phyloP scores from a whole-genome alignment of 208 protist species.

The Trypanosoma theileri region DNA sequence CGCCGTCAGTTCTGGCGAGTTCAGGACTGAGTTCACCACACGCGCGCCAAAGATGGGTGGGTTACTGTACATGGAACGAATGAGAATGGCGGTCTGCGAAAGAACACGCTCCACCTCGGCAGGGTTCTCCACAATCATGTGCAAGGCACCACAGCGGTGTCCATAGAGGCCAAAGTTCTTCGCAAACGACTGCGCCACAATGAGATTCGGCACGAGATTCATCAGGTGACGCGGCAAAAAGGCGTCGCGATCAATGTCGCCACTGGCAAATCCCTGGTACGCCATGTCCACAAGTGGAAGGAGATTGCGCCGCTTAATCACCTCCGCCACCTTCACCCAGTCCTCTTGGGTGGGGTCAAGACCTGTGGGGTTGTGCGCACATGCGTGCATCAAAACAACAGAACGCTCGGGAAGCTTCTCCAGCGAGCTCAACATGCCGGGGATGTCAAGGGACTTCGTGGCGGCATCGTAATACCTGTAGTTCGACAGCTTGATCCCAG shows the following conservation, averaged over 20 bases:
- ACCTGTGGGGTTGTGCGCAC: slow-evolving; percentile 98
- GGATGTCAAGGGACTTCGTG: slow-evolving; percentile 63
- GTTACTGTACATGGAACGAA: slow-evolving; percentile 95
- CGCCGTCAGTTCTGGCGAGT: slow-evolving; percentile 53
- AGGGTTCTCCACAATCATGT: slow-evolving; percentile 61
- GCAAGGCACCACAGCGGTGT: slow-evolving; percentile 93
- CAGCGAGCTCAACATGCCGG: slow-evolving; percentile 70
- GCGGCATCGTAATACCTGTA: slow-evolving; percentile 81
- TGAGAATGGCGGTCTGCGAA: slow-evolving; percentile 92
- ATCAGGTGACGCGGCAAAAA: slow-evolving; percentile 66
- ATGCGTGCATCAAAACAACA: slow-evolving; percentile 95
- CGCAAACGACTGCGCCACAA: slow-evolving; percentile 93
- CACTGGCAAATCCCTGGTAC: slow-evolving; percentile 95
- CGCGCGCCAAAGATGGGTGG: slow-evolving; percentile 94
- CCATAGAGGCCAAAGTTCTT: slow-evolving; percentile 98
- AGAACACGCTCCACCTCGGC: slow-evolving; percentile 72
- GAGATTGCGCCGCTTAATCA: slow-evolving; percentile 73
- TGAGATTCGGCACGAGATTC: slow-evolving; percentile 63
- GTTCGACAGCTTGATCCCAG: slow-evolving; percentile 35
- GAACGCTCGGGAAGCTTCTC: slow-evolving; percentile 58
- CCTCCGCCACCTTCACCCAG: slow-evolving; percentile 89
- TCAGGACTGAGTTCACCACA: slow-evolving; percentile 91
- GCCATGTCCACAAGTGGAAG: slow-evolving; percentile 95
- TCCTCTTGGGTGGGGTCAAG: slow-evolving; percentile 94
- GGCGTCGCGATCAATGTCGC: slow-evolving; percentile 92